These are phyloP conservation scores for Nakazawaea ernobii DNA, from an alignment of 805 yeast species.

Conservation along the genomic window DNA sequence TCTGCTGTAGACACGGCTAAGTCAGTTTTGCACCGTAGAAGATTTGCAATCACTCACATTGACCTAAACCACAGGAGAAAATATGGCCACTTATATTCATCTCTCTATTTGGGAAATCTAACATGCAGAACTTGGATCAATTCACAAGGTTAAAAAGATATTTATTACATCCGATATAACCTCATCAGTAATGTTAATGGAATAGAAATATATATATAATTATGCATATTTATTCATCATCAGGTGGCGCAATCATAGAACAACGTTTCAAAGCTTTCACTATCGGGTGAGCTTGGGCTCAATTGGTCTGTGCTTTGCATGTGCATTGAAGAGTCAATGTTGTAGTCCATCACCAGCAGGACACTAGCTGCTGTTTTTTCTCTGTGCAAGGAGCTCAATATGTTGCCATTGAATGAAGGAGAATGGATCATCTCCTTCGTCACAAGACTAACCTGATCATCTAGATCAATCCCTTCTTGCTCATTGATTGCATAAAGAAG, in stretches of 20 bases:
- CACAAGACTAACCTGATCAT: background rate
- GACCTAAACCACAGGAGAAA: too few relatives aligned
- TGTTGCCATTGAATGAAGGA: background rate
- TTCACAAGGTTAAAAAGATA: too few relatives aligned
- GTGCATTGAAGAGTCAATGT: background rate
- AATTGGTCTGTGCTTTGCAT: background rate
- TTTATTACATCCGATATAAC: background rate
- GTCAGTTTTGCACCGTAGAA: too few relatives aligned
- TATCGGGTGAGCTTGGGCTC: background rate
- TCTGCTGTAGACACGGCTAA: too few relatives aligned
- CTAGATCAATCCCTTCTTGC: background rate
- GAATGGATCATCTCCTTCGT: background rate
- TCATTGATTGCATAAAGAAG: slow-evolving; percentile 7
- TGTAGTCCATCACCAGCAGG: slow-evolving; percentile 9
- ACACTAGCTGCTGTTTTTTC: slow-evolving; percentile 6
- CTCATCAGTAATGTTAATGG: background rate
- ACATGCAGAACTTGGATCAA: too few relatives aligned
- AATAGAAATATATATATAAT: too few relatives aligned
- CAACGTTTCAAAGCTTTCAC: too few relatives aligned
- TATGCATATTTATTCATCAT: background rate
- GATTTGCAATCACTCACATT: too few relatives aligned
- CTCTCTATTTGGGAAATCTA: too few relatives aligned
- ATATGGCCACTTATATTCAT: too few relatives aligned
- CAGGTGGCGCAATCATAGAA: background rate
- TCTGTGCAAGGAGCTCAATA: background rate